phyloP scores from a whole-genome alignment of 805 yeast species.

The Candida maltosa region DNA sequence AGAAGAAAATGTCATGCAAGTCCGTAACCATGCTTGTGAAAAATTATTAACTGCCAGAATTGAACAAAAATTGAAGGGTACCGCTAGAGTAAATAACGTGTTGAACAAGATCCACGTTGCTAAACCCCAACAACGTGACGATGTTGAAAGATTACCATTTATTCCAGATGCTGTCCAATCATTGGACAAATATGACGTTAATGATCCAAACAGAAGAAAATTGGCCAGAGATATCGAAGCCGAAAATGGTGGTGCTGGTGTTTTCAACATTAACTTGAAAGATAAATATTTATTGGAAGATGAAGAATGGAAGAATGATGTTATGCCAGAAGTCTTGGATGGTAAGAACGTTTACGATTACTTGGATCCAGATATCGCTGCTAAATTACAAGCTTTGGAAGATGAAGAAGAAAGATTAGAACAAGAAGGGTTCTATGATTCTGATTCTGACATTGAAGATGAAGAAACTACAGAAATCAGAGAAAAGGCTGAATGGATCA shows the following conservation, averaged over 20 bases:
- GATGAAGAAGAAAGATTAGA: conserved; percentile 96
- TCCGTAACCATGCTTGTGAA: conserved; percentile 96
- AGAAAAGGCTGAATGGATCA: conserved; percentile 92
- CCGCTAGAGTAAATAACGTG: conserved; percentile 83
- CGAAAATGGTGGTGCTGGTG: conserved; percentile 99
- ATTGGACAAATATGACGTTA: conserved; percentile 65
- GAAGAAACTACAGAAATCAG: conserved; percentile 67
- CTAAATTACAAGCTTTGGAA: conserved; percentile 90
- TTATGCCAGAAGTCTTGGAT: conserved; percentile 93
- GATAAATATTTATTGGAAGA: conserved; percentile 90
- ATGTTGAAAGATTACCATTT: conserved; percentile 68
- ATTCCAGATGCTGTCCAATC: conserved; percentile 74
- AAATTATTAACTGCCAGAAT: conserved; percentile 91
- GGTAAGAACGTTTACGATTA: conserved; percentile 97
- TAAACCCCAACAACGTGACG: conserved; percentile 85
- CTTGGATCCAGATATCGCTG: conserved; percentile 92
- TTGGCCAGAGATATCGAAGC: conserved; percentile 87
- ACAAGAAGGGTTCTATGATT: conserved; percentile 91
- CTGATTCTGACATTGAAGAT: conserved; percentile 56
- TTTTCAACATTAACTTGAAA: conserved; percentile 86
- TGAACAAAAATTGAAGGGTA: conserved; percentile 92
- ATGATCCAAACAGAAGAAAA: conserved; percentile 77
- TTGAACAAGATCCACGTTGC: conserved; percentile 96
- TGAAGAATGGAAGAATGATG: conserved; percentile 96
- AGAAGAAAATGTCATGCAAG: conserved; percentile 93